Conservation (phyloP, 371 early-diverging fungal genomes). For the Mortierella sp. region DNA sequence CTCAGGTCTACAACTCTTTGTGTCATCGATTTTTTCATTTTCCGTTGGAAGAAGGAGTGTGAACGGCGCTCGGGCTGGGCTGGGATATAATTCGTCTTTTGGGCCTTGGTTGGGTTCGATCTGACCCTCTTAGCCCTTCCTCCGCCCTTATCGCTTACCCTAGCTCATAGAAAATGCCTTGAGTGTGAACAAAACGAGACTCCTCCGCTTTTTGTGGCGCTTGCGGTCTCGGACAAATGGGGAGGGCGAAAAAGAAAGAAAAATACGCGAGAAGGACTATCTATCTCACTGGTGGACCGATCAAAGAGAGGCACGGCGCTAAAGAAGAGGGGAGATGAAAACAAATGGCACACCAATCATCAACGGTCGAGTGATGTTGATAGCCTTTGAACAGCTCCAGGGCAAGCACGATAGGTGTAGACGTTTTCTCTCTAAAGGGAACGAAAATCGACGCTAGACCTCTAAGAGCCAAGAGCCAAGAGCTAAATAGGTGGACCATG, state of each 20-base stretch:
- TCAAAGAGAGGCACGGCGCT: not conserved
- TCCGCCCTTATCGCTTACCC: not conserved
- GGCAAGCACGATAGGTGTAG: not conserved
- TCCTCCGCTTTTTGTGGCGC: not conserved
- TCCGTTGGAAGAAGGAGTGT: not conserved
- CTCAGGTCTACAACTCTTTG: constrained; percentile 11
- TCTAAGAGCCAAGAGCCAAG: not conserved
- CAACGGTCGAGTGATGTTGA: not conserved
- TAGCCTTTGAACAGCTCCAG: not conserved
- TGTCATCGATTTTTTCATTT: constrained; percentile 2
- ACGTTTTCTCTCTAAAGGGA: not conserved
- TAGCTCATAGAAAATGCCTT: not conserved
- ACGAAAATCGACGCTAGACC: constrained; percentile 9
- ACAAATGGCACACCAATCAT: not conserved
- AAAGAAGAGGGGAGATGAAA: not conserved
- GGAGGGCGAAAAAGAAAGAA: not conserved
- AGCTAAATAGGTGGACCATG: not conserved
- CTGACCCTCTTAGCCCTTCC: not conserved
- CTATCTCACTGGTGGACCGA: not conserved
- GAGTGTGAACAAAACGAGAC: not conserved
- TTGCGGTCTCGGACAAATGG: not conserved
- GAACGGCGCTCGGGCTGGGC: constrained; percentile 8
- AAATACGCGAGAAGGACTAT: not conserved
- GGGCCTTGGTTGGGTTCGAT: not conserved
- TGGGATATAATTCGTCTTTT: not conserved